Evolutionary conservation across 768 basidiomycete genomes (phyloP), one percentile per base, ranked within the genome.

Genomic region (Cystobasidium ongulense): DNA sequence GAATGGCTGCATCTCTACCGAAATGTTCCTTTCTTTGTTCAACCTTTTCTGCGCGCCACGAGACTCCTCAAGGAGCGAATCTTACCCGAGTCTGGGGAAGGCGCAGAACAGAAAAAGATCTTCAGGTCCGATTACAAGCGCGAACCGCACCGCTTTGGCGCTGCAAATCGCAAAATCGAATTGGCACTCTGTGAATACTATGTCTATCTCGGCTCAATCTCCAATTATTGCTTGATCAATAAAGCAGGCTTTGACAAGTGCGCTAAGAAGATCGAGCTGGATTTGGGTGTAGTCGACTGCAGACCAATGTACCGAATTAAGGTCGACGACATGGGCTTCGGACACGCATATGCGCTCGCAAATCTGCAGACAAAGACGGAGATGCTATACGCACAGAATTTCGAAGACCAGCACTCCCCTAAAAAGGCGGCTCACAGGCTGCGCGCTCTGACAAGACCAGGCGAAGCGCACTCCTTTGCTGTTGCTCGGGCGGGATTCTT

Each of bases 151-250:
- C 11, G 27, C 2, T 54, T 52, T 7, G 67, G 67, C 7, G 21
- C 46, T 4, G 67, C 67, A 21, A 21, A 70, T 3, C n/a, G 29
- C 25, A 70, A 70, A 18, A 3, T 70, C 13, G 27, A 53, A 17
- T n/a, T 41, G 23, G 46, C 43, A 4, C 15, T 39, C 3, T 53
- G 27, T 11, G 46, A 70, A 25, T 70, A 4, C 33, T 70, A 70
- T 33, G 46, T 70, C 17, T 54, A 29, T 25, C 52, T 70, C 31
- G 50, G 38, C 18, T 53, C 43, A n/a, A 57, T 70, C 4, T 4
- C 54, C n/a, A 29, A 70, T 17, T 70, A 70, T 25, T 70, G 67
- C 27, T 3, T 13, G 7, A 33, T 53, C n/a, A 70, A 54, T 33
- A 39, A 52, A 31, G 50, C 3, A 29, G 67, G 25, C 33, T 70